phyloP scores from a whole-genome alignment of 805 yeast genomes.

The Saccharomycopsis sp. region DNA sequence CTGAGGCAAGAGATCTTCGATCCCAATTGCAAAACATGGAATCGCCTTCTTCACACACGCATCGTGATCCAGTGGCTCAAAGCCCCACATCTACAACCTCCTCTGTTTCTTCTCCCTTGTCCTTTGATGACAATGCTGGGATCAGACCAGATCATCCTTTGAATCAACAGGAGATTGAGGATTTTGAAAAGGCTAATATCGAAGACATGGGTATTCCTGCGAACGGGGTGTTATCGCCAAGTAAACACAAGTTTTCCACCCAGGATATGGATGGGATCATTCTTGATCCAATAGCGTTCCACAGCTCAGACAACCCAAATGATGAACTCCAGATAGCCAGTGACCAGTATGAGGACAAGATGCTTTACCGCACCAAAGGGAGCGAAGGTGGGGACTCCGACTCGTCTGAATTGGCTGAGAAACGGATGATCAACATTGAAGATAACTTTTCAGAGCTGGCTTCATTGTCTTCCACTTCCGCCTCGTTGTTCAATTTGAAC shows the following conservation, averaged over 20 bases:
- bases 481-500: constrained; percentile 8
- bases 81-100: neutral
- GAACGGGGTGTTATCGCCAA: constrained; percentile 7
- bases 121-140: constrained; percentile 2
- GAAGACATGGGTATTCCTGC: constrained; percentile 27
- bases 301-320: constrained; percentile 16
- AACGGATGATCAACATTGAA: neutral
- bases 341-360: constrained; percentile 17
- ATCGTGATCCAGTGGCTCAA: neutral
- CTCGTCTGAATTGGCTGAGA: constrained; percentile 1
- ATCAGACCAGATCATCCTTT: constrained; percentile 7
- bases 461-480: neutral
- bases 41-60: neutral
- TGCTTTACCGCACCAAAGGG: constrained; percentile 10
- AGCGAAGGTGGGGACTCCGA: too few relatives aligned
- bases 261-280: constrained; percentile 13
- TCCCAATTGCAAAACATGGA: neutral
- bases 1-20: too few relatives aligned
- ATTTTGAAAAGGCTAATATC: constrained; percentile 28
- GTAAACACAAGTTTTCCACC: constrained; percentile 20
- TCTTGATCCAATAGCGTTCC: constrained; percentile 13
- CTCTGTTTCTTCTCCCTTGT: neutral
- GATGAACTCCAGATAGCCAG: constrained; percentile 9
- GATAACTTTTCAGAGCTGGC: constrained; percentile 7
- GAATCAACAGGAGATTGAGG: constrained; percentile 25